Percentiles rank a stretch among this genome's conserved stretches.
Conservation (phyloP, 176 grass and related monocot species). For the Coix lacrymajobi region DNA sequence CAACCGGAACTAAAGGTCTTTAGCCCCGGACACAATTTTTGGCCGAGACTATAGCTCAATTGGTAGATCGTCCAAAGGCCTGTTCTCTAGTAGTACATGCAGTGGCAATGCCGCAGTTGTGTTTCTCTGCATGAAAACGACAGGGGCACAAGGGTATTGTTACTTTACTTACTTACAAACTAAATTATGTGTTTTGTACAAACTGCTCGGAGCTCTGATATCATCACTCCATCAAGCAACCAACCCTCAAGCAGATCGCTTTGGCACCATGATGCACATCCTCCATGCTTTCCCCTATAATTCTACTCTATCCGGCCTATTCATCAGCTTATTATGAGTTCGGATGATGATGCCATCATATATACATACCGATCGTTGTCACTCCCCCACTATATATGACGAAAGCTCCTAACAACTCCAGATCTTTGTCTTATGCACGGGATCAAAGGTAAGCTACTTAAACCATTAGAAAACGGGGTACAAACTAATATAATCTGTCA, state of each 20-base stretch:
- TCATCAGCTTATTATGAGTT: background rate
- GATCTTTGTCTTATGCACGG: conserved; percentile 16
- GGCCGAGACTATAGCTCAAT: too few species aligned
- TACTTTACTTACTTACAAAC: background rate
- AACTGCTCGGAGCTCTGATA: conserved; percentile 37
- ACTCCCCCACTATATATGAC: conserved; percentile 25
- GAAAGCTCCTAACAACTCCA: conserved; percentile 24
- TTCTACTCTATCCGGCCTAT: background rate
- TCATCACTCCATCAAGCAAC: conserved; percentile 61
- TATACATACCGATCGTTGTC: background rate
- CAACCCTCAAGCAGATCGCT: conserved; percentile 31
- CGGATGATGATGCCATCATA: background rate
- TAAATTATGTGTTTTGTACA: conserved; percentile 17
- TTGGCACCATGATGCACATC: background rate
- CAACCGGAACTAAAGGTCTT: too few species aligned
- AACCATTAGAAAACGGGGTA: background rate
- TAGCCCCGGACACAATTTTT: too few species aligned
- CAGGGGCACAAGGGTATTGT: background rate
- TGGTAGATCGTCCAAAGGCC: too few species aligned
- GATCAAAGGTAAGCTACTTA: background rate
- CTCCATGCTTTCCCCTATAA: conserved; percentile 11
- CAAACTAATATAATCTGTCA: conserved; percentile 19
- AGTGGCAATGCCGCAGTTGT: background rate
- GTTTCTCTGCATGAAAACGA: conserved; percentile 18
- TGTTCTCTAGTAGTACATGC: too few species aligned